Evolutionary conservation across 768 basidiomycete species (phyloP).

Genomic region (Amanita inopinata): DNA sequence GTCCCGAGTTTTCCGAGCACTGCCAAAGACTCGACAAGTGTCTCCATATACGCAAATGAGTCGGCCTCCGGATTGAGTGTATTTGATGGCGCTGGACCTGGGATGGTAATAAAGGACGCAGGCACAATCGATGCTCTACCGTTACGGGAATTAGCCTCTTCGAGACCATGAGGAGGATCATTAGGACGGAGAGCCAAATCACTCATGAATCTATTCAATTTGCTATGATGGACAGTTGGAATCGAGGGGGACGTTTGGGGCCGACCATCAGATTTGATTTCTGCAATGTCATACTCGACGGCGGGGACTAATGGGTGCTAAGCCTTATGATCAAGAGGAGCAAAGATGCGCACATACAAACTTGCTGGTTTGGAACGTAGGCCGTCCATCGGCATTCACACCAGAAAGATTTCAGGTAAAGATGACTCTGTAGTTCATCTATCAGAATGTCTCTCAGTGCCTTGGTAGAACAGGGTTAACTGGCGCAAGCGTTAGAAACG

Average conservation of each 20-base stretch:
- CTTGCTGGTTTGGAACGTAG: slow-evolving; percentile 71
- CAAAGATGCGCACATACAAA: slow-evolving; percentile 39
- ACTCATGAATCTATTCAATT: slow-evolving; percentile 53
- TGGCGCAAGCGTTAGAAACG: not conserved
- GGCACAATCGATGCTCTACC: slow-evolving; percentile 10
- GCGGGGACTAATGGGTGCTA: slow-evolving; percentile 39
- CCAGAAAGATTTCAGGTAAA: slow-evolving; percentile 97
- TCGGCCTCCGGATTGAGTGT: slow-evolving; percentile 76
- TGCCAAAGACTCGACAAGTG: slow-evolving; percentile 84
- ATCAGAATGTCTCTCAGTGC: slow-evolving; percentile 86
- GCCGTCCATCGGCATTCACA: slow-evolving; percentile 88
- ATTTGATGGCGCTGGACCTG: slow-evolving; percentile 14
- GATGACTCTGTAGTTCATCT: slow-evolving; percentile 91
- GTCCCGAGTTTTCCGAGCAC: slow-evolving; percentile 82
- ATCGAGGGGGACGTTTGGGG: slow-evolving; percentile 30
- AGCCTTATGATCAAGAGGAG: slow-evolving; percentile 1
- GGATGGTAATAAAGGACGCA: slow-evolving; percentile 4
- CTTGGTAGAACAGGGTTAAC: slow-evolving; percentile 28
- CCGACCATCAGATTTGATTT: slow-evolving; percentile 18
- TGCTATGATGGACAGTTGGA: slow-evolving; percentile 31
- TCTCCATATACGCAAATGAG: slow-evolving; percentile 90
- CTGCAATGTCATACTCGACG: slow-evolving; percentile 47
- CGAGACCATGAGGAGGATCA: slow-evolving; percentile 63
- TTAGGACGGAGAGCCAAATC: slow-evolving; percentile 64
- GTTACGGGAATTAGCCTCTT: slow-evolving; percentile 28